A percentile compares a stretch with the other conserved stretches of the same genome.
Evolutionary conservation across 768 basidiomycete genomes (phyloP).

Genomic region (Lactifluus echinatus): DNA sequence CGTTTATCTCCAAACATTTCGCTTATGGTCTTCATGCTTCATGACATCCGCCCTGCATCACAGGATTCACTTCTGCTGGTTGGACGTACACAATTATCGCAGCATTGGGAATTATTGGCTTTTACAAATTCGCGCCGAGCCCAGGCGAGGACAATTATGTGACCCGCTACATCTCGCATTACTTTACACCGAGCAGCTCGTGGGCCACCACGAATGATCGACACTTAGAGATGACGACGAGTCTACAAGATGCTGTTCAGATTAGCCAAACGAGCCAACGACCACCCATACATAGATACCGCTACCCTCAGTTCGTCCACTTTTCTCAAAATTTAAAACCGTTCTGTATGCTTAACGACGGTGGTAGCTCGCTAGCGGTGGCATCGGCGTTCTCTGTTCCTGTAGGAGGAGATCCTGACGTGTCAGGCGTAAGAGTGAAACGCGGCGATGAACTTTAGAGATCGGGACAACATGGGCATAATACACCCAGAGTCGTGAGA

Average conservation of each 20-base stretch:
- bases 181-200: conserved; percentile 41
- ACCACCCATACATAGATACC: conserved; percentile 47
- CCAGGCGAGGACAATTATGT: conserved; percentile 52
- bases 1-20: conserved; percentile 19
- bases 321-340: background rate
- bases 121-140: conserved; percentile 63
- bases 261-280: conserved; percentile 38
- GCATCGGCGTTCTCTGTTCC: conserved; percentile 17
- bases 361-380: conserved; percentile 7
- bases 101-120: conserved; percentile 40
- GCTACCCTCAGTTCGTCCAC: conserved; percentile 57
- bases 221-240: conserved; percentile 41
- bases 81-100: conserved; percentile 58
- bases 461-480: background rate
- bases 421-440: conserved; percentile 18
- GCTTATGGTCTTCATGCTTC: background rate
- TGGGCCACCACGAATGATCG: conserved; percentile 51
- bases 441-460: conserved; percentile 9
- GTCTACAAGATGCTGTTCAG: conserved; percentile 35
- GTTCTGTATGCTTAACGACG: background rate
- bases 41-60: background rate
- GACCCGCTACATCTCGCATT: conserved; percentile 57
- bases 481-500: too few relatives aligned
- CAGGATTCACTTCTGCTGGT: conserved; percentile 56
- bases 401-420: conserved; percentile 18